phyloP scores from a whole-genome alignment of 179 eudicot genomes.

The Sideroxylon spinosum region DNA sequence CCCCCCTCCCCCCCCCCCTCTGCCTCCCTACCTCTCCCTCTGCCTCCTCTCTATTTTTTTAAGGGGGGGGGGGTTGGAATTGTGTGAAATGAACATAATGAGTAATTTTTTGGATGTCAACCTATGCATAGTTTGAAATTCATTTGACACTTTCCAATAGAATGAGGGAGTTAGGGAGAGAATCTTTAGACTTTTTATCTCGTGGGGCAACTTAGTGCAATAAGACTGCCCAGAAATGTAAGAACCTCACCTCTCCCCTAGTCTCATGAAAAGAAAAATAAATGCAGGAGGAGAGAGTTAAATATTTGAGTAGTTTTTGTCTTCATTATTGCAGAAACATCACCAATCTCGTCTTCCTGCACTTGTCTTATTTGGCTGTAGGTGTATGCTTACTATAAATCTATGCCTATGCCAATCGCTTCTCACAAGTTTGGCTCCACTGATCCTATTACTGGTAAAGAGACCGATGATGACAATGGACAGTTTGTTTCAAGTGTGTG shows the following conservation, averaged over 20 bases:
- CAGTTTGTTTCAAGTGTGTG: conserved; percentile 97
- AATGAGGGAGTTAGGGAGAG: too few relatives aligned
- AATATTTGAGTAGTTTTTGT: neutral
- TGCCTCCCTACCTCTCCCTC: neutral
- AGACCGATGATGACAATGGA: conserved; percentile 80
- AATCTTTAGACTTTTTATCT: too few relatives aligned
- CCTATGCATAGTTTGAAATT: neutral
- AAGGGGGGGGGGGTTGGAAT: too few relatives aligned
- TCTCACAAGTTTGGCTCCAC: conserved; percentile 91
- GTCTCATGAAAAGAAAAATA: too few relatives aligned
- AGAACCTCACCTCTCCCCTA: too few relatives aligned
- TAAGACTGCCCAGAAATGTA: too few relatives aligned
- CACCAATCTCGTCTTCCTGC: neutral
- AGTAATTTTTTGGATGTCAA: neutral
- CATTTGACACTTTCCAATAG: neutral
- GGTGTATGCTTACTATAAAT: conserved; percentile 60
- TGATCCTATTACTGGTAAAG: conserved; percentile 77
- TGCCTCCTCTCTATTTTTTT: too few relatives aligned
- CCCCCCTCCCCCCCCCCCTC: too few relatives aligned
- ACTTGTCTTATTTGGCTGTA: conserved; percentile 19
- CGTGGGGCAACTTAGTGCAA: too few relatives aligned
- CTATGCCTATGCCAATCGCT: conserved; percentile 84
- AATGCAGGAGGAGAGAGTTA: too few relatives aligned
- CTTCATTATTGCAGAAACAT: neutral
- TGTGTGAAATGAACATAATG: too few relatives aligned